A percentile compares a stretch with the other conserved stretches of the same genome.
Conservation (phyloP, 495 filamentous ascomycete genomes). For the Hypoxylon trugodes region DNA sequence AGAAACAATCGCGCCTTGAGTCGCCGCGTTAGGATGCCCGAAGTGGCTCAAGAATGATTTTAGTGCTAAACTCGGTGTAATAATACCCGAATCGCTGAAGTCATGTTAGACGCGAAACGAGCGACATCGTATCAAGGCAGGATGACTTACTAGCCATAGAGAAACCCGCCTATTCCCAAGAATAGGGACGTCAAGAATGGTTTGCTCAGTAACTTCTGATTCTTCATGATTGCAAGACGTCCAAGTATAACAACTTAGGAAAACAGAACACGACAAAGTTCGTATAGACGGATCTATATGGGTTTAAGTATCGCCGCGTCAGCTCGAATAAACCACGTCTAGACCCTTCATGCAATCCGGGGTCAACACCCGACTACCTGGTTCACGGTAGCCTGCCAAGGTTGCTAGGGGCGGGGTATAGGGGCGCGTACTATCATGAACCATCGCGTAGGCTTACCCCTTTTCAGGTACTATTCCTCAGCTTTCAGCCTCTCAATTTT, state of each 20-base stretch:
- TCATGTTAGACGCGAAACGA: constrained; percentile 2
- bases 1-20: constrained; percentile 60
- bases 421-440: background rate
- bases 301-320: constrained; percentile 26
- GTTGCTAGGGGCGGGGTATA: constrained; percentile 19
- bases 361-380: constrained; percentile 29
- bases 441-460: background rate
- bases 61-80: constrained; percentile 54
- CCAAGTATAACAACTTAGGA: background rate
- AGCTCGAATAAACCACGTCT: constrained; percentile 2
- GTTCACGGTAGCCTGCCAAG: constrained; percentile 24
- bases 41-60: constrained; percentile 55
- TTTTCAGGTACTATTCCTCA: constrained; percentile 1
- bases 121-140: too few relatives aligned
- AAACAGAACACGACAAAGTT: background rate
- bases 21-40: constrained; percentile 50
- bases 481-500: constrained; percentile 14
- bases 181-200: constrained; percentile 47
- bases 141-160: constrained; percentile 47
- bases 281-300: constrained; percentile 3
- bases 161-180: constrained; percentile 47
- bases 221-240: constrained; percentile 10
- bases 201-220: constrained; percentile 38
- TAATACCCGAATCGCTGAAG: constrained; percentile 52
- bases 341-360: constrained; percentile 11